Conservation (phyloP, 2,329 filamentous ascomycete genomes). For the Eutypa lata region DNA sequence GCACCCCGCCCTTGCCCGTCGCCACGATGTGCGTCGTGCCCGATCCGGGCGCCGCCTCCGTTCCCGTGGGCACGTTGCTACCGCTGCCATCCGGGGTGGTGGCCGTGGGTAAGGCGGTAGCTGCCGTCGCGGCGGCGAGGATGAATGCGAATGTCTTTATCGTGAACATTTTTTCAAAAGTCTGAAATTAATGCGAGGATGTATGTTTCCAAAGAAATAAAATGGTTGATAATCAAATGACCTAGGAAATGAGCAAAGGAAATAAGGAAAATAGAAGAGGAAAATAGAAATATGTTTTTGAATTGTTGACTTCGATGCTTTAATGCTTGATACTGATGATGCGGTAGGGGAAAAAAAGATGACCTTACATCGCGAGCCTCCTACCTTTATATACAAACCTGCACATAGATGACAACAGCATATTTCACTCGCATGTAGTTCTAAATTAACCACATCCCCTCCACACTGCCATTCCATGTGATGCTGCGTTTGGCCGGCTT, state of each 20-base stretch:
- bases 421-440: too few species aligned
- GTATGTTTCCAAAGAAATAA: neutral
- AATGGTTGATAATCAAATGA: neutral
- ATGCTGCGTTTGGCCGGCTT: too few species aligned
- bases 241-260: neutral
- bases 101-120: constrained; percentile 27
- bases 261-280: neutral
- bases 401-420: neutral
- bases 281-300: neutral
- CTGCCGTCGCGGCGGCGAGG: constrained; percentile 21
- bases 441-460: too few species aligned
- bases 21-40: constrained; percentile 44
- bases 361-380: neutral
- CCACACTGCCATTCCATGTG: too few species aligned
- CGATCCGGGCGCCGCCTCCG: constrained; percentile 31
- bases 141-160: constrained; percentile 26
- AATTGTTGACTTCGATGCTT: neutral
- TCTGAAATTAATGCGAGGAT: neutral
- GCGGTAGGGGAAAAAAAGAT: neutral
- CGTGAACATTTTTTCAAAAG: constrained; percentile 27
- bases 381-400: neutral
- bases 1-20: constrained; percentile 39
- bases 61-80: constrained; percentile 22
- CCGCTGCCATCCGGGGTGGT: constrained; percentile 30
- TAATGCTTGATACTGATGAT: neutral